Percentiles rank a stretch among this genome's conserved stretches.
phyloP scores from a whole-genome alignment of 768 basidiomycete genomes.

The Boletus pseudopeckii region DNA sequence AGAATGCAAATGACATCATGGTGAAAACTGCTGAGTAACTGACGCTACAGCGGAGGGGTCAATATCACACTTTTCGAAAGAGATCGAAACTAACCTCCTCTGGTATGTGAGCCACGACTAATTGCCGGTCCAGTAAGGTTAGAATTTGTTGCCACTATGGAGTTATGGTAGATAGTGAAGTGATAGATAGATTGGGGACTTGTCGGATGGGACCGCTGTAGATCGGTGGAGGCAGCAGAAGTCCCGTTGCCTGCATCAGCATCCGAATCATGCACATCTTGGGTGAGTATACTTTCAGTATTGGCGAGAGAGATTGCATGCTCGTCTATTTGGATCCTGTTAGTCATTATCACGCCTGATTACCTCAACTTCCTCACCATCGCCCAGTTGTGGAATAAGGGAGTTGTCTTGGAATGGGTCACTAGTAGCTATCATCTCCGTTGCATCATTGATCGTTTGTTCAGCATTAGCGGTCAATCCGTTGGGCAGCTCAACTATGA shows the following conservation, averaged over 20 bases:
- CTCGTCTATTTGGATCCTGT: neutral
- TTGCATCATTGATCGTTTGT: neutral
- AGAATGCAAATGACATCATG: neutral
- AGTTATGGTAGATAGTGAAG: neutral
- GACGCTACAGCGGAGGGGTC: neutral
- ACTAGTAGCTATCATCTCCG: neutral
- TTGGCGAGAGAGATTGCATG: neutral
- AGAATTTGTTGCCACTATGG: slow-evolving; percentile 3
- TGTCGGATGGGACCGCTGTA: neutral
- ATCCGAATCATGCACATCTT: neutral
- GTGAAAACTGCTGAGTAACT: neutral
- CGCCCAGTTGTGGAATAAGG: neutral
- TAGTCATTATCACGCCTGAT: neutral
- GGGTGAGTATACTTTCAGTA: neutral
- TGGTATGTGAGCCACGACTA: neutral
- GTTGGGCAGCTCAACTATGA: neutral
- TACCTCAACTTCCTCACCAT: neutral
- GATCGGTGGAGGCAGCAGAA: neutral
- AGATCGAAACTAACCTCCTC: neutral
- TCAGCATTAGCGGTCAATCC: neutral
- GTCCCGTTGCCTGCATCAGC: neutral
- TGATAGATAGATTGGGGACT: neutral
- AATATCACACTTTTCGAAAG: neutral
- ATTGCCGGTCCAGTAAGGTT: neutral
- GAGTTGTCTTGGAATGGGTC: slow-evolving; percentile 5